Evolutionary conservation across 345 rosid genomes (phyloP).

Genomic region (Moricandia moricandioides): DNA sequence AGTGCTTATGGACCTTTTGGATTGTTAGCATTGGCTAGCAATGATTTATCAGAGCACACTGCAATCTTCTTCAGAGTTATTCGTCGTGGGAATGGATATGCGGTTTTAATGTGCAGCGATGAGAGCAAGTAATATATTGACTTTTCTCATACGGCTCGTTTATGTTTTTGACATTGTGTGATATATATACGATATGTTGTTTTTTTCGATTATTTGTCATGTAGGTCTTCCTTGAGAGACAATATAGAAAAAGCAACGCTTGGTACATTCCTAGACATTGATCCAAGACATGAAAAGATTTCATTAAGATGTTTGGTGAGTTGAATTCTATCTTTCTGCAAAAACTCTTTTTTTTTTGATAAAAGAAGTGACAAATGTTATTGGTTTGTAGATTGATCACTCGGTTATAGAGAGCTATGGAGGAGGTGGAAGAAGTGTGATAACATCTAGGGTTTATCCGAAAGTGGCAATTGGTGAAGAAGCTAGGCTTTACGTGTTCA

Average conservation of each 20-base stretch:
- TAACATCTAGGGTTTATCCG: slow-evolving; percentile 66
- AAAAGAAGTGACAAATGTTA: no score
- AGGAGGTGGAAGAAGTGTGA: slow-evolving; percentile 51
- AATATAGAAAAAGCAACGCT: slow-evolving; percentile 35
- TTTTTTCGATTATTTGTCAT: background rate
- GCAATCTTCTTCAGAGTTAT: background rate
- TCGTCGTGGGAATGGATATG: background rate
- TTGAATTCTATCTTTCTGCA: background rate
- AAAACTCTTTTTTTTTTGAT: no score
- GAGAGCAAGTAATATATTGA: background rate
- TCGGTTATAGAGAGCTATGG: slow-evolving; percentile 56
- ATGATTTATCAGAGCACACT: background rate
- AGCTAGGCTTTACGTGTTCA: slow-evolving; percentile 44
- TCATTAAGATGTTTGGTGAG: slow-evolving; percentile 59
- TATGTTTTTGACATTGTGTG: background rate
- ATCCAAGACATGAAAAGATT: slow-evolving; percentile 44
- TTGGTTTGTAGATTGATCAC: slow-evolving; percentile 43
- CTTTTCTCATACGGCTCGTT: background rate
- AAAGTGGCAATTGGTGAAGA: slow-evolving; percentile 40
- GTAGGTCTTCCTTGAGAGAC: slow-evolving; percentile 50
- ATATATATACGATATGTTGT: background rate
- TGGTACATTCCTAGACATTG: slow-evolving; percentile 48
- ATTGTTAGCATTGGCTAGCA: background rate
- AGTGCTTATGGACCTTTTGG: background rate
- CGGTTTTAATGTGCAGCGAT: background rate